These are phyloP conservation scores for Vigna radiata DNA, from an alignment of 306 rosid genomes.

Conservation along the genomic window DNA sequence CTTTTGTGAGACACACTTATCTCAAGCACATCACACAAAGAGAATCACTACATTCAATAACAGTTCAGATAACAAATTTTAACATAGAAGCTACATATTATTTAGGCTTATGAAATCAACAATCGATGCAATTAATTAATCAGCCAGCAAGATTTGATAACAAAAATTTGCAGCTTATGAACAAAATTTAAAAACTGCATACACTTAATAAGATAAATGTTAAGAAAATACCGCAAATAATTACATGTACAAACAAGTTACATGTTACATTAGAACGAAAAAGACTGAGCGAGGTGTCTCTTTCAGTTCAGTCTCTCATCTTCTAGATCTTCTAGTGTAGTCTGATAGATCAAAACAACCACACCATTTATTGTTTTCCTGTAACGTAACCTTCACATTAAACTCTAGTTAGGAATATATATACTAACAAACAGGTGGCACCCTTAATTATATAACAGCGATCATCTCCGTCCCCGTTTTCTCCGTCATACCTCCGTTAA, in stretches of 20 bases:
- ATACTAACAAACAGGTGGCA: constrained; percentile 11
- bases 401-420: constrained; percentile 32
- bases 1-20: not conserved
- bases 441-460: constrained; percentile 48
- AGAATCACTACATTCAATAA: not conserved
- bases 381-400: not conserved
- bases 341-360: constrained; percentile 31
- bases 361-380: constrained; percentile 19
- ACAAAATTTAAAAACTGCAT: constrained; percentile 8
- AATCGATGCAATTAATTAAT: not conserved
- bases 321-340: not conserved
- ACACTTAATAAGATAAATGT: not conserved
- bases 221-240: not conserved
- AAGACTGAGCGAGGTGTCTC: constrained; percentile 9
- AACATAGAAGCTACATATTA: not conserved
- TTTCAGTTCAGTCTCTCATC: constrained; percentile 32
- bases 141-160: not conserved
- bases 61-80: not conserved
- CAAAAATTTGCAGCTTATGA: not conserved
- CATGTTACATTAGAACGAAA: constrained; percentile 23
- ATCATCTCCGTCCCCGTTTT: constrained; percentile 41
- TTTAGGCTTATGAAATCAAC: not conserved
- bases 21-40: not conserved
- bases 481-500: constrained; percentile 17
- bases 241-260: constrained; percentile 20